Evolutionary conservation across 2,329 filamentous ascomycete species (phyloP), one percentile per base, ranked within the genome.

Genomic region (Sordariomycetes sp.): DNA sequence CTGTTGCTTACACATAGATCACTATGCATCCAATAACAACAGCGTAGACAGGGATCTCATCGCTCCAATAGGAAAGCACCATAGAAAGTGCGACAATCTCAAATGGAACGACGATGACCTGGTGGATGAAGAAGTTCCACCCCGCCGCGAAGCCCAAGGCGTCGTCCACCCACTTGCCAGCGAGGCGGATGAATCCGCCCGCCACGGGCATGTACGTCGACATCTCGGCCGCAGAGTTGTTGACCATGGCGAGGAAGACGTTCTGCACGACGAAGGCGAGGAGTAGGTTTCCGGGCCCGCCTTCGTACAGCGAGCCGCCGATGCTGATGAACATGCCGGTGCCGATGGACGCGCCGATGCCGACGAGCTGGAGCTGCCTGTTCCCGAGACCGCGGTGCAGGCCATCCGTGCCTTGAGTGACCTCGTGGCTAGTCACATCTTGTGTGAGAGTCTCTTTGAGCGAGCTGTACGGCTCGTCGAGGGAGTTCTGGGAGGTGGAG

Each of bases 141-240:
- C 72, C 72, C 40, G 70, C 68, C 65, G 70, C 71, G 60, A 86
- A 86, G 40, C 83, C 82, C 22, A 82, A 72, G 10, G 83, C 76
- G 18, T 86, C 82, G 66, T 87, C 84, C 7, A 82, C 81, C 80
- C 82, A 87, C 63, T 82, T 74, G 32, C 83, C 82, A 4, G 82
- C 82, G 64, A 86, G 75, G 60, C 83, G 81, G 62, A 87, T 79
- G 66, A 86, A 86, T 1, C 80, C 80, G 61, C 83, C 83, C 46
- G 76, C 78, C 53, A 87, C 77, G 24, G 85, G 84, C 75, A 84
- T 82, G 61, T 79, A 79, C 43, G 77, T 75, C 32, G 74, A 78
- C 83, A 87, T 87, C 67, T 87, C 84, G 8, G 84, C 84, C 59
- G 86, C 74, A 61, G 76, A 78, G 65, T 85, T 86, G 74, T 86